Percentiles rank a stretch among this genome's conserved stretches.
These are phyloP conservation scores for Annulohypoxylon bovei DNA, from an alignment of 495 filamentous ascomycete species.

Conservation along the genomic window DNA sequence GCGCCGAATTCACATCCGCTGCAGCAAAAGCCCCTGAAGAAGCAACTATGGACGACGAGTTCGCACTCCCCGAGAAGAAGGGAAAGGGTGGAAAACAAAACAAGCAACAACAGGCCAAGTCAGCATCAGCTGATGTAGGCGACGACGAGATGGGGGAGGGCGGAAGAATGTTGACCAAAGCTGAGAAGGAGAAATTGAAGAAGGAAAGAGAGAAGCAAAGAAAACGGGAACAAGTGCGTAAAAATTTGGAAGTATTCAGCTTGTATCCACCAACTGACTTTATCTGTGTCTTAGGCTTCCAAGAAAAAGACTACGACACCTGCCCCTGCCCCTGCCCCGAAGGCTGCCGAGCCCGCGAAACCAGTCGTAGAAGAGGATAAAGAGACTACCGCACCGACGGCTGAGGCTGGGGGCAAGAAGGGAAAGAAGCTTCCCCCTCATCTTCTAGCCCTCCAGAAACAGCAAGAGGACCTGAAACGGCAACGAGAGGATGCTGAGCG, in stretches of 20 bases:
- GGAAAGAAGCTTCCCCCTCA: constrained; percentile 91
- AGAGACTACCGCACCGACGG: constrained; percentile 55
- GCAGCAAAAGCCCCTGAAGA: constrained; percentile 82
- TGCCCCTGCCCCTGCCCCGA: constrained; percentile 56
- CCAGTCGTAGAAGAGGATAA: constrained; percentile 59
- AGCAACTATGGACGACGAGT: constrained; percentile 85
- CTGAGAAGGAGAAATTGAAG: constrained; percentile 95
- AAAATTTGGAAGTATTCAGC: not conserved
- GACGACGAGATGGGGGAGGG: constrained; percentile 65
- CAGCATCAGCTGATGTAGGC: constrained; percentile 58
- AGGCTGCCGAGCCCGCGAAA: constrained; percentile 60
- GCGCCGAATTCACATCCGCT: constrained; percentile 60
- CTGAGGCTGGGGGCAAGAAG: constrained; percentile 71
- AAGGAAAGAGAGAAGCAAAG: constrained; percentile 95
- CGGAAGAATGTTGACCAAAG: constrained; percentile 85
- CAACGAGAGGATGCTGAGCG: constrained; percentile 80
- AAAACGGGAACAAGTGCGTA: constrained; percentile 87
- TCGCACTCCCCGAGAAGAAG: constrained; percentile 88
- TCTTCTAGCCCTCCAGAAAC: constrained; percentile 84
- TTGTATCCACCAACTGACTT: constrained; percentile 28
- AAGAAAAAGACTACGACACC: constrained; percentile 71
- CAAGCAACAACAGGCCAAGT: constrained; percentile 68
- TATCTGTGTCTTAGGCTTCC: constrained; percentile 58
- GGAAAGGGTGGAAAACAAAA: constrained; percentile 88
- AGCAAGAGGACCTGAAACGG: constrained; percentile 83